Conservation (phyloP, 495 filamentous ascomycete species). For the Daldinia loculata region DNA sequence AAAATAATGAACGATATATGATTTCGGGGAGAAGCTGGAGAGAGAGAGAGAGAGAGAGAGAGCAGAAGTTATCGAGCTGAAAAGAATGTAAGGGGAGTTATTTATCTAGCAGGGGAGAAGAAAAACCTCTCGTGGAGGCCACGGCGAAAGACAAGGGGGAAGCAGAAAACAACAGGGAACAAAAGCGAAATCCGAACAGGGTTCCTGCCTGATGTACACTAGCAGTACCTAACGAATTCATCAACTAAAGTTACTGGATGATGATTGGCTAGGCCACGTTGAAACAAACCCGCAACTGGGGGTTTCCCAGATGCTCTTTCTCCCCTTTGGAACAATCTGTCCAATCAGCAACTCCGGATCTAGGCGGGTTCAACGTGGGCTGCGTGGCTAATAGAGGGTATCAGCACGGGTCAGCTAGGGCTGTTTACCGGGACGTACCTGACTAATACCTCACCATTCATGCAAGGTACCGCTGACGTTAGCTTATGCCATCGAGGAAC, state of each 20-base stretch:
- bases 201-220: constrained; percentile 17
- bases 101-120: constrained; percentile 30
- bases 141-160: constrained; percentile 10
- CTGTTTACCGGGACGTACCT: constrained; percentile 20
- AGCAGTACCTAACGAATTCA: constrained; percentile 17
- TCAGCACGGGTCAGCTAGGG: constrained; percentile 30
- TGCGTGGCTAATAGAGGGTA: constrained; percentile 32
- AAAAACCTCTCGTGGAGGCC: constrained; percentile 30
- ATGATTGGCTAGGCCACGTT: constrained; percentile 24
- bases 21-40: constrained; percentile 38
- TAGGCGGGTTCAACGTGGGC: constrained; percentile 27
- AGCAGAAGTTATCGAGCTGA: constrained; percentile 12
- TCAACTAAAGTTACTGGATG: not conserved
- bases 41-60: constrained; percentile 31
- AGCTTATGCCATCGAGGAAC: constrained; percentile 1
- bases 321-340: constrained; percentile 15
- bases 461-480: constrained; percentile 37
- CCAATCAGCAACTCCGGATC: constrained; percentile 26
- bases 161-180: constrained; percentile 18
- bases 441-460: constrained; percentile 30
- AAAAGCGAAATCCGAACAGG: constrained; percentile 4
- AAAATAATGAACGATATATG: constrained; percentile 50
- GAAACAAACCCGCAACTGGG: constrained; percentile 32
- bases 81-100: constrained; percentile 36
- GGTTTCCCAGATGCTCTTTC: constrained; percentile 18